Evolutionary conservation across 2,329 filamentous ascomycete species (phyloP).

Genomic region (Neoscytalidium dimidiatum): DNA sequence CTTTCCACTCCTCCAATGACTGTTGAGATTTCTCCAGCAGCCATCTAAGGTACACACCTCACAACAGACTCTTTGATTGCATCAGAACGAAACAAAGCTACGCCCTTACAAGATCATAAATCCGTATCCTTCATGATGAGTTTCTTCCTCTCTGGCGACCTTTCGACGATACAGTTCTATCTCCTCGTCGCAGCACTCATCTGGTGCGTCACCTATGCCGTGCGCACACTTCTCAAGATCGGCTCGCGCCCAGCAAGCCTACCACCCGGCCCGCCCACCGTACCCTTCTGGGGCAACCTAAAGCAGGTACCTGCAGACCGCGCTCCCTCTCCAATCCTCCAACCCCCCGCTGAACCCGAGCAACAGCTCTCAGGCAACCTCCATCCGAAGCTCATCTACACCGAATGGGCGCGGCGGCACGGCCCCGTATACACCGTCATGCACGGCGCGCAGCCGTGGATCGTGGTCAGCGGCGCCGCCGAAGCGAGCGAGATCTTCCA

Average conservation of each 20-base stretch:
- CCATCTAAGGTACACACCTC: too few relatives aligned
- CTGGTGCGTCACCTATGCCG: too few relatives aligned
- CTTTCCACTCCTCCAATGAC: too few relatives aligned
- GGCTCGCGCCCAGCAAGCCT: conserved; percentile 35
- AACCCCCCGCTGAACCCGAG: not conserved
- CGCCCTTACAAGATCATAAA: too few relatives aligned
- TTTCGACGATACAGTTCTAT: too few relatives aligned
- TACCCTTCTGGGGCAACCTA: conserved; percentile 55
- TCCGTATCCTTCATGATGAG: too few relatives aligned
- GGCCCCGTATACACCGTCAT: conserved; percentile 55
- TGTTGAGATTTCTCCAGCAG: too few relatives aligned
- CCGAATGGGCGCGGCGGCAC: conserved; percentile 56
- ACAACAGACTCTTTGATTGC: too few relatives aligned
- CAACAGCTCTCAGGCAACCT: not conserved
- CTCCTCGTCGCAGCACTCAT: too few relatives aligned
- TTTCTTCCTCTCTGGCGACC: too few relatives aligned
- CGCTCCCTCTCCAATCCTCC: not conserved
- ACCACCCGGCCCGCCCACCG: conserved; percentile 54
- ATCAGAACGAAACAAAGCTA: too few relatives aligned
- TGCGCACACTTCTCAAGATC: too few relatives aligned
- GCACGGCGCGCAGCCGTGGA: conserved; percentile 38
- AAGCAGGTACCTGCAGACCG: conserved; percentile 38
- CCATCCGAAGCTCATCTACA: conserved; percentile 46
- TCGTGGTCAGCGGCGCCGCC: not conserved
- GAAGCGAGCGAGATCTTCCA: conserved; percentile 4